Conservation (phyloP, 2,329 filamentous ascomycete species). For the Xylariaceae sp. region DNA sequence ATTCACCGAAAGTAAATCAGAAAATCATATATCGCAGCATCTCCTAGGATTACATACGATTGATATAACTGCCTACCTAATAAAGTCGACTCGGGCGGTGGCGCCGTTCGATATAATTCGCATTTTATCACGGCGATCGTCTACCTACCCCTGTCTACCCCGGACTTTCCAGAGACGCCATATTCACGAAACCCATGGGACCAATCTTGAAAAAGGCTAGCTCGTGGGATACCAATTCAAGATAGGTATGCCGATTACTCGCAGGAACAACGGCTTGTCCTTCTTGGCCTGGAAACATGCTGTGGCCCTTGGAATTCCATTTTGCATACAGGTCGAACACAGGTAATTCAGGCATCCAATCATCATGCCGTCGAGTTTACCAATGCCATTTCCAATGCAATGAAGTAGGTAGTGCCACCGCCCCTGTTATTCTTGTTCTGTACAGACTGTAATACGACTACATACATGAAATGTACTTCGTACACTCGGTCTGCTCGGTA, state of each 20-base stretch:
- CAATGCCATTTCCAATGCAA: background rate
- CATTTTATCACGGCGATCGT: background rate
- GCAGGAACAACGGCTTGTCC: conserved; percentile 1
- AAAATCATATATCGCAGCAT: background rate
- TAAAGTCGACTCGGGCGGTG: too few relatives aligned
- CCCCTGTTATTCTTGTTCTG: too few relatives aligned
- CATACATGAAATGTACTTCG: too few relatives aligned
- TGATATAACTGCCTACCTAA: too few relatives aligned
- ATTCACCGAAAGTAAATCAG: too few relatives aligned
- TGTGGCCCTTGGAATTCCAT: conserved; percentile 8
- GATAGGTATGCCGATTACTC: conserved; percentile 26
- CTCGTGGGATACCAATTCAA: conserved; percentile 24
- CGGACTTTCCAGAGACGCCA: conserved; percentile 26
- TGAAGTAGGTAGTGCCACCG: too few relatives aligned
- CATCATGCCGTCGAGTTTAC: background rate
- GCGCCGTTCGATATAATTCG: background rate
- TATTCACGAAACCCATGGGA: conserved; percentile 11
- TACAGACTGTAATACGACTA: too few relatives aligned
- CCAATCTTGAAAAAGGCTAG: conserved; percentile 22
- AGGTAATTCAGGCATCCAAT: conserved; percentile 6
- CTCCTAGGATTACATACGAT: too few relatives aligned
- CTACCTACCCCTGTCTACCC: conserved; percentile 31
- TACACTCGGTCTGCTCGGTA: too few relatives aligned
- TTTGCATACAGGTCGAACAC: background rate
- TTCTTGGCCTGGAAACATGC: conserved; percentile 5